phyloP scores from a whole-genome alignment of 805 yeast genomes.

The Sugiyamaella smithiae region DNA sequence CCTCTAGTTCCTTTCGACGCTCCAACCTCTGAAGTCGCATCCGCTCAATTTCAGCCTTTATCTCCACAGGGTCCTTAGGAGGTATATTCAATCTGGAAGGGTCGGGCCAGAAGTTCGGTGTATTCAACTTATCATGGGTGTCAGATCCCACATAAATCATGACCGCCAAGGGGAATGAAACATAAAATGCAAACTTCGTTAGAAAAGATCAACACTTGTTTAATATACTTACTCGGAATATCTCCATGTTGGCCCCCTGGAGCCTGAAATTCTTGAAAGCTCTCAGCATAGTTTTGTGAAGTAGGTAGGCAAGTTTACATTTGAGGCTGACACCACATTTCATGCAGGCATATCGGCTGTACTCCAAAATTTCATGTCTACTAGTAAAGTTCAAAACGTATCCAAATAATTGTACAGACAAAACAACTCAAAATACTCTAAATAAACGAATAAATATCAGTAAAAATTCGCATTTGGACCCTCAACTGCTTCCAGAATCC shows the following conservation, averaged over 20 bases:
- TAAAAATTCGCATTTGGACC: too few relatives aligned
- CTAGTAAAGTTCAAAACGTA: too few relatives aligned
- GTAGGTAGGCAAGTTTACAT: too few relatives aligned
- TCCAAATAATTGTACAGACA: too few relatives aligned
- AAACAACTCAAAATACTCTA: too few relatives aligned
- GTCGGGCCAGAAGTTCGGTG: constrained; percentile 97
- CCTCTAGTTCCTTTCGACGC: constrained; percentile 70
- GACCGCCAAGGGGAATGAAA: constrained; percentile 81
- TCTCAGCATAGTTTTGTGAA: constrained; percentile 6
- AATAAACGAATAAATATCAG: too few relatives aligned
- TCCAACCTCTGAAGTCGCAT: constrained; percentile 73
- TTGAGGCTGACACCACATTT: too few relatives aligned
- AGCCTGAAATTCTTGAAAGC: constrained; percentile 19
- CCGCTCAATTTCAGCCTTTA: constrained; percentile 86
- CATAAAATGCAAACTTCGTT: constrained; percentile 56
- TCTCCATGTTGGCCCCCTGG: constrained; percentile 26
- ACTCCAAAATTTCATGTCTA: too few relatives aligned
- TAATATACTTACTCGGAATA: constrained; percentile 21
- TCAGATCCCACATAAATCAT: constrained; percentile 93
- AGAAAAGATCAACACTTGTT: not conserved
- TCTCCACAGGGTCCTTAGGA: constrained; percentile 90
- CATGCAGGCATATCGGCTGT: too few relatives aligned
- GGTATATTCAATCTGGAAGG: constrained; percentile 86
- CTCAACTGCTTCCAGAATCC: constrained; percentile 8
- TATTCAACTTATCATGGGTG: constrained; percentile 81